These are phyloP conservation scores for Penicillium capsulatum DNA, from an alignment of 2,329 filamentous ascomycete genomes.

Conservation along the genomic window DNA sequence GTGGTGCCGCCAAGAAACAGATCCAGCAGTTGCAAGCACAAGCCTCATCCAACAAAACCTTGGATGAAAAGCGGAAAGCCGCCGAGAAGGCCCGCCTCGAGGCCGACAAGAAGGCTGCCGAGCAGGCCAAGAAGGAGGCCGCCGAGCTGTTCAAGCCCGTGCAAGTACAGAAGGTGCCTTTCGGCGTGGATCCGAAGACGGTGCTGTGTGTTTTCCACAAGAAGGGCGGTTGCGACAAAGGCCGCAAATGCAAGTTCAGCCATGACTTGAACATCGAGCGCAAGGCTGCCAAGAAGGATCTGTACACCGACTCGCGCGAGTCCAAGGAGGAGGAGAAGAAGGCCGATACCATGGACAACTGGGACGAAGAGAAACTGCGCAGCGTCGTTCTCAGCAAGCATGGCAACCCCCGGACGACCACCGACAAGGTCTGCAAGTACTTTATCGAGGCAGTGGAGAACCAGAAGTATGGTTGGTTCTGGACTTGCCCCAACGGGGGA, in stretches of 20 bases:
- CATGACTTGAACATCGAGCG: slow-evolving; percentile 86
- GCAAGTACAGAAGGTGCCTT: slow-evolving; percentile 95
- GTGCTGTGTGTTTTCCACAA: slow-evolving; percentile 96
- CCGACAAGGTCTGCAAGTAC: slow-evolving; percentile 98
- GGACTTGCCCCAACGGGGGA: slow-evolving; percentile 92
- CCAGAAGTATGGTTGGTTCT: slow-evolving; percentile 99
- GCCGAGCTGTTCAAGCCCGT: slow-evolving; percentile 84
- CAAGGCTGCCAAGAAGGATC: slow-evolving; percentile 84
- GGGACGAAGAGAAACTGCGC: slow-evolving; percentile 94
- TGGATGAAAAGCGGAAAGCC: slow-evolving; percentile 79
- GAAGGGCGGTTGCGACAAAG: slow-evolving; percentile 96
- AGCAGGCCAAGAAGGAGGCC: slow-evolving; percentile 74
- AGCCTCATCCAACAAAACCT: slow-evolving; percentile 67
- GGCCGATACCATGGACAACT: slow-evolving; percentile 87
- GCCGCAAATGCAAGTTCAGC: slow-evolving; percentile 95
- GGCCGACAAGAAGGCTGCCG: slow-evolving; percentile 86
- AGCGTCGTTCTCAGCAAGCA: slow-evolving; percentile 93
- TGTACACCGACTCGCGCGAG: slow-evolving; percentile 80
- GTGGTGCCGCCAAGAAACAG: slow-evolving; percentile 79
- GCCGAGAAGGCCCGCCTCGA: slow-evolving; percentile 63
- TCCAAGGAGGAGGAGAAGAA: slow-evolving; percentile 71
- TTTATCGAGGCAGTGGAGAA: slow-evolving; percentile 98
- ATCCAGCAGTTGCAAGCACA: slow-evolving; percentile 79
- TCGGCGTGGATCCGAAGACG: slow-evolving; percentile 97
- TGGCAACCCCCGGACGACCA: slow-evolving; percentile 90